Conservation (phyloP, 371 early-diverging fungal genomes). For the Haplosporangium sp. region DNA sequence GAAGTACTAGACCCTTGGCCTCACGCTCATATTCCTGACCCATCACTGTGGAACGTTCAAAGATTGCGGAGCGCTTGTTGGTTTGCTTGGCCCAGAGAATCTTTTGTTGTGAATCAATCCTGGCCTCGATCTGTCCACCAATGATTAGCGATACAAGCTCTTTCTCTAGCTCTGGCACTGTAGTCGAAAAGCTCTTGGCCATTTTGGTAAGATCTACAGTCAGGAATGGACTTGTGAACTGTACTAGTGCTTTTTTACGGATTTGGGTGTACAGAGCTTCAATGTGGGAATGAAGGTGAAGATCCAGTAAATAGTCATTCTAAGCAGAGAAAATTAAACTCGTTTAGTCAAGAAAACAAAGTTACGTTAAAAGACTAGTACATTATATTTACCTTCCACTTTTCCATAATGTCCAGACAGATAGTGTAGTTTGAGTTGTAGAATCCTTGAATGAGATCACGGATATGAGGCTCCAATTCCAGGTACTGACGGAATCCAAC, state of each 20-base stretch:
- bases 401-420: constrained; percentile 76
- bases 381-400: constrained; percentile 54
- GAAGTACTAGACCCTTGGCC: constrained; percentile 68
- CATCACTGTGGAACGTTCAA: constrained; percentile 67
- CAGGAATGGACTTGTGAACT: constrained; percentile 85
- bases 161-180: constrained; percentile 70
- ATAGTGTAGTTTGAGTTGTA: constrained; percentile 80
- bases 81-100: constrained; percentile 71
- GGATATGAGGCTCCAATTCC: constrained; percentile 84
- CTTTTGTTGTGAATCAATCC: constrained; percentile 90
- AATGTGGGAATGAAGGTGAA: constrained; percentile 78
- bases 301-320: constrained; percentile 78
- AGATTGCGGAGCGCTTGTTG: constrained; percentile 74
- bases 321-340: constrained; percentile 20
- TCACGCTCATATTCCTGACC: constrained; percentile 73
- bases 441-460: constrained; percentile 76
- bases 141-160: constrained; percentile 77
- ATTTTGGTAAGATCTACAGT: constrained; percentile 84
- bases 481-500: constrained; percentile 80
- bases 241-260: constrained; percentile 82
- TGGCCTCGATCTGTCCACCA: constrained; percentile 73
- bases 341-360: neutral
- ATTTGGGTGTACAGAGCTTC: constrained; percentile 74
- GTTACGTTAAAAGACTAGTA: neutral
- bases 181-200: constrained; percentile 78